Evolutionary conservation across 2,329 filamentous ascomycete genomes (phyloP).

Genomic region (Alternaria tenuissima): DNA sequence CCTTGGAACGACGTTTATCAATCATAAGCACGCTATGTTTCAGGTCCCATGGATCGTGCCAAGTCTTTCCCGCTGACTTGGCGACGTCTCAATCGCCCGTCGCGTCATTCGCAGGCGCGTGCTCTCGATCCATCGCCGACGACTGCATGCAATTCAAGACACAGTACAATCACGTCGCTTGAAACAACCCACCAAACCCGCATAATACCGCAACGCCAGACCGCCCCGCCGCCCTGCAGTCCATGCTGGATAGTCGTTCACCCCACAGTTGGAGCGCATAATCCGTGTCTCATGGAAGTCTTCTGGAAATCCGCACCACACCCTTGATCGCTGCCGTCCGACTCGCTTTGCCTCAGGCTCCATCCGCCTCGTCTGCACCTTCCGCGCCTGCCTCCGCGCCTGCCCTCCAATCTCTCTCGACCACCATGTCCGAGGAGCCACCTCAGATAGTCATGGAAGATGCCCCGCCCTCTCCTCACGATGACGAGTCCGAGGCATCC

Average conservation of each 20-base stretch:
- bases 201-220: constrained; percentile 21
- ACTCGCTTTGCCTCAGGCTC: constrained; percentile 32
- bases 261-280: constrained; percentile 25
- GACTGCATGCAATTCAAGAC: not conserved
- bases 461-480: constrained; percentile 22
- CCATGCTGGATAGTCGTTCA: constrained; percentile 11
- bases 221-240: constrained; percentile 10
- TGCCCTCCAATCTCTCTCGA: constrained; percentile 1
- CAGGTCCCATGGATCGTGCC: constrained; percentile 20
- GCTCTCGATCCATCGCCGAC: constrained; percentile 4
- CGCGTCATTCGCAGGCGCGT: constrained; percentile 27
- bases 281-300: constrained; percentile 27
- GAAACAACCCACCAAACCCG: constrained; percentile 32
- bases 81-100: constrained; percentile 19
- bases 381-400: constrained; percentile 20
- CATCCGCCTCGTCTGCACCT: constrained; percentile 35
- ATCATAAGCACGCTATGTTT: constrained; percentile 41
- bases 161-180: constrained; percentile 19
- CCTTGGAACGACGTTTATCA: constrained; percentile 21
- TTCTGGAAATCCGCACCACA: constrained; percentile 38
- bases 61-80: constrained; percentile 20
- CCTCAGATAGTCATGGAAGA: constrained; percentile 22
- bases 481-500: constrained; percentile 25
- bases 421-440: constrained; percentile 25
- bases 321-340: constrained; percentile 29